Base-by-base conservation (phyloP, 306 rosid species). In the Sicyos baderoa region DNA sequence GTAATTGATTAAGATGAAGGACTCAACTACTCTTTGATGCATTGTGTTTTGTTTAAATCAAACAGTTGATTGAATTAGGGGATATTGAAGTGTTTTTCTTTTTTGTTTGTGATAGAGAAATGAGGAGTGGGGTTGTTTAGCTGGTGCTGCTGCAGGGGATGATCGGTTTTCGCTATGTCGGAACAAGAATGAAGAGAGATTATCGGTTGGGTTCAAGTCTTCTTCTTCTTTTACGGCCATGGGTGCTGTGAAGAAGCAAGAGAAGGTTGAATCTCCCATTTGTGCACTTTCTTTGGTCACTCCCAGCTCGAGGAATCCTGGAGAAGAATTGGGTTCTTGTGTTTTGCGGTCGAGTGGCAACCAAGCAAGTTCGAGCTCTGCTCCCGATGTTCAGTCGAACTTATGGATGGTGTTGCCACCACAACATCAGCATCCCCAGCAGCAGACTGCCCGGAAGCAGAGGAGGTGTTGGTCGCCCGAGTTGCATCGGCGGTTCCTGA, bases 401-500 rank as follows among this genome's bases (percentile, higher is more conserved):
- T 50, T 79, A 73, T 76, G 84, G 3, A 25, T 74, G 1, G 76
- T 14, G 37, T 29, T 66, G 18, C 55, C 58, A 13, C 69, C 77
- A 3, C 64, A 27, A 5, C 52, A 48, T 0, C 56, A 53, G 1
- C n/a, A n/a, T n/a, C n/a, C n/a, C 1, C 88, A 78, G 68, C 95
- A 84, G 70, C 88, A 83, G 75, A 55, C 78, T 35, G 40, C 84
- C 57, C 75, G 97, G 80, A 94, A 94, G 71, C 99, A 86, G 84
- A 86, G 99, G 77, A 80, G 99, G 58, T 90, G 99, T 82, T 94
- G 99, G 99, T 94, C 99, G 0, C 97, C 96, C 0, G 99, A 94
- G 74, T 77, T 94, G 86, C 99, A 94, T 62, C 73, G 96, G 32
- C 72, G 91, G 65, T 94, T 94, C 49, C 89, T 88, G 52, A 88